Percentiles rank a stretch among this genome's conserved stretches.
Conservation (phyloP, 495 filamentous ascomycete species). For the Podospora conica region DNA sequence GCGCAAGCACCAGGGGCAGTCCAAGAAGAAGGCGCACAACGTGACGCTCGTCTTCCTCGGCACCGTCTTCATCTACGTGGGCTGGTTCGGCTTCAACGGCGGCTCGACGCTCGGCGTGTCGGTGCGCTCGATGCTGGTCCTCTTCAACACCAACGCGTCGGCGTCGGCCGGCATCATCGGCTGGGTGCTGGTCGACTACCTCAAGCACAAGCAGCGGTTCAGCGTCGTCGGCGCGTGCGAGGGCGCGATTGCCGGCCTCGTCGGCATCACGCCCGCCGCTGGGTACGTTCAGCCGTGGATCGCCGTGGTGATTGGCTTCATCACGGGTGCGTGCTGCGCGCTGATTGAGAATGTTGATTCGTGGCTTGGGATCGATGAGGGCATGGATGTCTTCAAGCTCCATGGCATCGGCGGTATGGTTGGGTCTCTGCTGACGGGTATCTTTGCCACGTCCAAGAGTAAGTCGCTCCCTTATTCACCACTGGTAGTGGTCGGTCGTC, state of each 20-base stretch:
- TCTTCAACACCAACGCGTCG: conserved; percentile 13
- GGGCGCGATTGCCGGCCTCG: conserved; percentile 77
- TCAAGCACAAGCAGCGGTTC: conserved; percentile 70
- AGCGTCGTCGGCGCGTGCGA: conserved; percentile 97
- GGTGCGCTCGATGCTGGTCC: conserved; percentile 3
- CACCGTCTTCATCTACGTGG: conserved; percentile 92
- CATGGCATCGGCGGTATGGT: conserved; percentile 72
- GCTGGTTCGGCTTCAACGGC: conserved; percentile 96
- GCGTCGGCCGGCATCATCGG: conserved; percentile 40
- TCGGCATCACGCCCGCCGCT: conserved; percentile 79
- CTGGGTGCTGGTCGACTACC: conserved; percentile 86
- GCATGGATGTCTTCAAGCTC: conserved; percentile 75
- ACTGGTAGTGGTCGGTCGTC: too few relatives aligned
- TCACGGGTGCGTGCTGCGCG: conserved; percentile 65
- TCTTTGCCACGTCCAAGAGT: conserved; percentile 57
- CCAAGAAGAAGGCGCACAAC: conserved; percentile 83
- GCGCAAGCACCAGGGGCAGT: conserved; percentile 39
- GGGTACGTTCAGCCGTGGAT: conserved; percentile 34
- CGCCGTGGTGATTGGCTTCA: conserved; percentile 55
- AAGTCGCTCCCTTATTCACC: neutral
- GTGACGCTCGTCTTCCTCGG: conserved; percentile 90
- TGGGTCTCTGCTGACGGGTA: conserved; percentile 68
- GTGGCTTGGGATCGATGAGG: conserved; percentile 62
- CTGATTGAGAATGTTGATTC: conserved; percentile 8
- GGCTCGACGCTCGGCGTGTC: conserved; percentile 28